These are phyloP conservation scores for Capsicum chinense DNA, from an alignment of 257 asterid species.

Conservation along the genomic window DNA sequence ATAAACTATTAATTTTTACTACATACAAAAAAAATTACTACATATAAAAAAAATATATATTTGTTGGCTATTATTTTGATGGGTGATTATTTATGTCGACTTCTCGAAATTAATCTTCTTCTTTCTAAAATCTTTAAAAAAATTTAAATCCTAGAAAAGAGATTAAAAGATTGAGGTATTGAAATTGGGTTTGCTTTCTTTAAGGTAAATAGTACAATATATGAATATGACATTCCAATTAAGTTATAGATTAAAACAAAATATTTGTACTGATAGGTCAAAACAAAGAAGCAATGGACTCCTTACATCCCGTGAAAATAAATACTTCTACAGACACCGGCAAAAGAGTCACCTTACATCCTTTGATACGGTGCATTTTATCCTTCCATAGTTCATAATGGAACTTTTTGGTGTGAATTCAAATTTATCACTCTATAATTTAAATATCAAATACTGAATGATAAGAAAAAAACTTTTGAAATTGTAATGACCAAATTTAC, in stretches of 20 bases:
- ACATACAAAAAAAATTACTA: too few species aligned
- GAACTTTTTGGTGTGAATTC: too few species aligned
- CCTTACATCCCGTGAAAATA: background rate
- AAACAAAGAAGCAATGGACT: background rate
- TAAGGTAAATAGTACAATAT: background rate
- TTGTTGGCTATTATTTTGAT: background rate
- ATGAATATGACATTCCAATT: background rate
- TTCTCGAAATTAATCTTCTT: too few species aligned
- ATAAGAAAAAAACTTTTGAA: background rate
- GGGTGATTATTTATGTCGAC: background rate
- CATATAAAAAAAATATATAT: too few species aligned
- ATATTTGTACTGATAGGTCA: background rate
- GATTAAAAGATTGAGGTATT: slow-evolving; percentile 1
- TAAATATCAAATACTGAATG: too few species aligned
- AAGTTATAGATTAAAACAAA: background rate
- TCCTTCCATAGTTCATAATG: too few species aligned
- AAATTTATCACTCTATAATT: too few species aligned
- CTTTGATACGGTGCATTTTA: too few species aligned
- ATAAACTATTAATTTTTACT: background rate
- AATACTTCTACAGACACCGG: background rate
- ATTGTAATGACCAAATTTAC: background rate
- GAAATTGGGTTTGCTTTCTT: background rate
- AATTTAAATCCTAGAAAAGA: background rate
- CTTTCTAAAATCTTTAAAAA: background rate
- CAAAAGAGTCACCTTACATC: too few species aligned